A percentile compares a stretch with the other conserved stretches of the same genome.
phyloP scores from a whole-genome alignment of 805 yeast genomes.

The Metschnikowia picachoensis region DNA sequence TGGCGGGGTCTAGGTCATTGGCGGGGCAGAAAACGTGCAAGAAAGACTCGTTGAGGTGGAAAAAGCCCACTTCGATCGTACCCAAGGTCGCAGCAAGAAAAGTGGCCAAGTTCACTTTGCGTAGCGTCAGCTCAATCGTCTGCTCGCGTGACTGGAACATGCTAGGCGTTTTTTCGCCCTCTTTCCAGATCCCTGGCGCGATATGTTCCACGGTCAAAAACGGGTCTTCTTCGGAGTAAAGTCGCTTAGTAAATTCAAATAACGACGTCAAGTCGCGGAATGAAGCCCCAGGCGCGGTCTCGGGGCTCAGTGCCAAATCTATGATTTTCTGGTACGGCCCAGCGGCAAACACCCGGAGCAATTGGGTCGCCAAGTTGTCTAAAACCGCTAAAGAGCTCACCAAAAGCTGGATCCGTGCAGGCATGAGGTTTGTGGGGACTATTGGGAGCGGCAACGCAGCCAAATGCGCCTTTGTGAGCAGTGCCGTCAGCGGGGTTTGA shows the following conservation, averaged over 20 bases:
- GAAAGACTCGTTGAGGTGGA: conserved; percentile 78
- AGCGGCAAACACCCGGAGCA: conserved; percentile 65
- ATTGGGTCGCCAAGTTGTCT: conserved; percentile 79
- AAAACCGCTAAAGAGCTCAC: conserved; percentile 69
- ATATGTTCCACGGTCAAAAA: conserved; percentile 66
- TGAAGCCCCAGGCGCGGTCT: conserved; percentile 61
- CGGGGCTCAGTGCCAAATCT: conserved; percentile 62
- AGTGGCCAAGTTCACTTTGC: conserved; percentile 85
- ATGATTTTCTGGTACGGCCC: conserved; percentile 76
- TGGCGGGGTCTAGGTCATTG: conserved; percentile 50
- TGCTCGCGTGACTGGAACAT: conserved; percentile 60
- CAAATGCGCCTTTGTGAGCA: conserved; percentile 44
- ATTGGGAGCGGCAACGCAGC: conserved; percentile 59
- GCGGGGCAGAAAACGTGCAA: conserved; percentile 84
- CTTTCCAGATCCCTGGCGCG: conserved; percentile 69
- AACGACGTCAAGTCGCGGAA: conserved; percentile 68
- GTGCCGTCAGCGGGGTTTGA: conserved; percentile 35
- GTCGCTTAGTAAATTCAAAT: conserved; percentile 70
- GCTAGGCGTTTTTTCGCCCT: conserved; percentile 54
- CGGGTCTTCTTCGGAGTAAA: conserved; percentile 69
- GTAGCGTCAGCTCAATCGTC: conserved; percentile 58
- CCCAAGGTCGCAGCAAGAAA: conserved; percentile 86
- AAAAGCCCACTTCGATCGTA: conserved; percentile 80
- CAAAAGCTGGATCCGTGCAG: conserved; percentile 60
- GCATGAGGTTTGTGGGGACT: conserved; percentile 52